Evolutionary conservation across 2,329 filamentous ascomycete genomes (phyloP).

Genomic region (Rutstroemia sydowiana): DNA sequence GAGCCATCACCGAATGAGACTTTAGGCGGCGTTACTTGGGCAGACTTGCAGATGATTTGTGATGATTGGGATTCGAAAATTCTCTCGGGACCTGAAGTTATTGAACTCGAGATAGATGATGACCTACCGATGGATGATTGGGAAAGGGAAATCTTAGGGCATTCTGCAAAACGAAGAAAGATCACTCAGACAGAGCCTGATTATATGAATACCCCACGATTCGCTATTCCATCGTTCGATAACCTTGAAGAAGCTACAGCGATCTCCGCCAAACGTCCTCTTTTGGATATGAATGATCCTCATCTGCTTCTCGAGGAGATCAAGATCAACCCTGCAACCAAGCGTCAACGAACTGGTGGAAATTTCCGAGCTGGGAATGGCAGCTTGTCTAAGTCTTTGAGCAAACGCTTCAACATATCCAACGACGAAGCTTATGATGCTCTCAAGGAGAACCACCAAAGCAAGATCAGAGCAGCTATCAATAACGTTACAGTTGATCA

Average conservation of each 20-base stretch:
- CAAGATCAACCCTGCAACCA: constrained; percentile 54
- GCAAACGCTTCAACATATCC: constrained; percentile 85
- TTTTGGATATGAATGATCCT: constrained; percentile 82
- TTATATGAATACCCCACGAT: constrained; percentile 49
- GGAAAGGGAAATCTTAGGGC: constrained; percentile 48
- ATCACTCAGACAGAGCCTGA: constrained; percentile 43
- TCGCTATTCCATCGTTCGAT: constrained; percentile 66
- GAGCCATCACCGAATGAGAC: constrained; percentile 50
- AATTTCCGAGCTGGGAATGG: constrained; percentile 61
- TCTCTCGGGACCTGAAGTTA: constrained; percentile 28
- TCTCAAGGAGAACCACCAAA: constrained; percentile 93
- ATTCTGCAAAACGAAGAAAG: constrained; percentile 60
- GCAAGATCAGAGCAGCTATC: constrained; percentile 87
- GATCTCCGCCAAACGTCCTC: constrained; percentile 68
- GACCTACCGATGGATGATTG: constrained; percentile 51
- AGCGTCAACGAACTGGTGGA: constrained; percentile 40
- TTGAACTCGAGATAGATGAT: constrained; percentile 27
- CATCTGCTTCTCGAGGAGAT: constrained; percentile 76
- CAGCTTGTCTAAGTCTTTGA: constrained; percentile 64
- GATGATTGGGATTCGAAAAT: constrained; percentile 73
- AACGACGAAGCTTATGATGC: constrained; percentile 95
- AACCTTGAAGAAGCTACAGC: constrained; percentile 70
- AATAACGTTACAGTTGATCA: constrained; percentile 92
- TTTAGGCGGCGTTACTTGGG: constrained; percentile 67
- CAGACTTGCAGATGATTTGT: constrained; percentile 78